Percentiles rank a stretch among this genome's conserved stretches.
Conservation (phyloP, 192 early-diverging fungal species). For the Rhizophagus prolifer region DNA sequence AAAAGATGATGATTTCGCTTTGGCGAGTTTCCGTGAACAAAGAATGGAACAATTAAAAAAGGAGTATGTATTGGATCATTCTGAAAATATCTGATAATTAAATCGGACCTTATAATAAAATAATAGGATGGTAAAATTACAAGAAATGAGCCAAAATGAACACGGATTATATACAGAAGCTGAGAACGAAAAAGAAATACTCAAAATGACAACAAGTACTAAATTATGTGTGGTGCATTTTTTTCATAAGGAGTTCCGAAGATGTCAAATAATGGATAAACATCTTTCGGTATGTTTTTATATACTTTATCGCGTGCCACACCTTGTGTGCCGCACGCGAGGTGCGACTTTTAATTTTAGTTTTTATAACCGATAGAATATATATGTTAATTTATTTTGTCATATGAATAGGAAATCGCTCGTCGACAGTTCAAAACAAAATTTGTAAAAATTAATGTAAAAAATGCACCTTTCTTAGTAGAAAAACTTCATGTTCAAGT, state of each 20-base stretch:
- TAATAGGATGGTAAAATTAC: constrained; percentile 60
- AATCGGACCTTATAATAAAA: not conserved
- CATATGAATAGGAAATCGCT: constrained; percentile 54
- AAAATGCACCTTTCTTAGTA: constrained; percentile 87
- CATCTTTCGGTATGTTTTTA: constrained; percentile 66
- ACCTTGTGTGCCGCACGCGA: too few species aligned
- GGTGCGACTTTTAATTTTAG: not conserved
- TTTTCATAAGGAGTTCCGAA: constrained; percentile 88
- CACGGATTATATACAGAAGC: constrained; percentile 81
- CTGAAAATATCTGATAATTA: constrained; percentile 1
- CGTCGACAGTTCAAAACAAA: constrained; percentile 78
- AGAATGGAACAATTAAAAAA: constrained; percentile 81
- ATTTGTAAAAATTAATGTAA: constrained; percentile 88
- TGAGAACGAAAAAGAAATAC: constrained; percentile 77
- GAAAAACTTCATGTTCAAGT: constrained; percentile 83
- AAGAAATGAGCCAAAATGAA: constrained; percentile 58
- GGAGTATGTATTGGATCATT: constrained; percentile 60
- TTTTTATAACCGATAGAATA: not conserved
- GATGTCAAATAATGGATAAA: constrained; percentile 90
- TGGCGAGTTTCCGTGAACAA: constrained; percentile 76
- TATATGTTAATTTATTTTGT: not conserved
- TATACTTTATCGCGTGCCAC: too few species aligned
- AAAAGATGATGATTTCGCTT: constrained; percentile 73
- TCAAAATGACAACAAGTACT: constrained; percentile 73
- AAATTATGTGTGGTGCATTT: constrained; percentile 84